Base-by-base conservation (phyloP, 306 rosid genomes). In the Rosa persica region DNA sequence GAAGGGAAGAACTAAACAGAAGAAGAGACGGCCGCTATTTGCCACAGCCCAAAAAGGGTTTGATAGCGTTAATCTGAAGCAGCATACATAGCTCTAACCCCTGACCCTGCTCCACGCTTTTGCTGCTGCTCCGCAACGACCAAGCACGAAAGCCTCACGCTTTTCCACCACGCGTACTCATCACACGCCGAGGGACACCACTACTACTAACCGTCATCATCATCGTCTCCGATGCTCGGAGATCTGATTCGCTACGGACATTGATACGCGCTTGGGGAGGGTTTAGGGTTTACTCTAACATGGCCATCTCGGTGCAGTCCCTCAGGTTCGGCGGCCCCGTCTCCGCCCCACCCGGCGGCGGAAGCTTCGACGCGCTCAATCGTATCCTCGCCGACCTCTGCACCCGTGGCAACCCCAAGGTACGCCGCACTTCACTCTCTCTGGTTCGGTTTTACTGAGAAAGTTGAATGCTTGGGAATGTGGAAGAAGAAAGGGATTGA, bases 351-450 rank as follows among this genome's bases (percentile, higher is more conserved):
- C 81, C 82, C 4, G 64, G 80, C 10, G 88, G 88, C 22, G 93
- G 90, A 20, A 90, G 83, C 77, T 88, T 85, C 48, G 98, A 93
- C 62, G 88, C 93, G 2, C 98, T 95, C 65, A 95, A 89, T 75
- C 98, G 97, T 27, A 92, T 91, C 78, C 88, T 95, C 48, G 80
- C 86, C 20, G 98, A 92, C 88, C 96, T 95, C 83, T 95, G 96
- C 89, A 87, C 90, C 52, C 98, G 99, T 20, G 97, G 90, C 66
- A 84, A 78, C 78, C 94, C 97, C 48, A 95, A 91, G 96, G 98
- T 87, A 75, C 47, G 25, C 36, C 36, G 2, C 36, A 30, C 3
- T 30, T 30, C 2, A 3, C 34, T 30, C 0, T 30, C 3, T 34
- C 16, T 8, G 4, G 8, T 51, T 64, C 77, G 54, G 40, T 49